Base-by-base conservation (phyloP, 352 stramenopile species). In the Phytophthora agathidicida region DNA sequence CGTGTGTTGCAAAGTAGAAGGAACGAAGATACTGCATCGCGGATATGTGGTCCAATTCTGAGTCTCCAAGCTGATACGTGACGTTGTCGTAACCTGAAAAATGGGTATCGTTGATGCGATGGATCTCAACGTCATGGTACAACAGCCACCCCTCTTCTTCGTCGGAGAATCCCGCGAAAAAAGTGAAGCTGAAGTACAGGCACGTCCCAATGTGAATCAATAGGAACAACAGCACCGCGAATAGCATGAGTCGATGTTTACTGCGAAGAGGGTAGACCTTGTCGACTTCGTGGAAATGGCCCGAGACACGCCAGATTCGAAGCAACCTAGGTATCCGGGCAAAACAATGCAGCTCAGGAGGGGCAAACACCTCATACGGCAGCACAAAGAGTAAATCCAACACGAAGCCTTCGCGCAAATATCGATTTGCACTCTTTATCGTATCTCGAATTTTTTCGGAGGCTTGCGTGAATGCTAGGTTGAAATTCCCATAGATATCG, bases 401-500 rank as follows among this genome's bases (percentile, higher is more conserved):
- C 1, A 64, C 30, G n/a, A 71, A 86, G 0, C 16, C 27, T 3
- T 54, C 46, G 11, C 47, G 54, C 5, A 62, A 46, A 22, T 83
- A 67, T 23, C 75, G 59, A 3, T 22, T 22, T 2, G 71, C 69
- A 9, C 53, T 69, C 16, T 71, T 69, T 26, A 46, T 36, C 14
- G 73, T 45, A 11, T 73, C 57, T 3, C 54, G 51, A 7, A 78
- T 52, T 35, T 41, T 71, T 39, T 82, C 73, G 7, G 75, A 50
- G 3, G 62, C 41, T 1, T 43, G 42, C 7, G 52, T 69, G 36
- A 63, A 68, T 7, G 53, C 48, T 17, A 83, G 32, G 35, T 85
- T 77, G 42, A 72, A 68, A 30, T 74, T 81, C 7, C 65, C 23
- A 55, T 83, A 87, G 3, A 87, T 62, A 28, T 87, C 77, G 3